Evolutionary conservation across 495 filamentous ascomycete genomes (phyloP).

Genomic region (Corynascus novoguineensis): DNA sequence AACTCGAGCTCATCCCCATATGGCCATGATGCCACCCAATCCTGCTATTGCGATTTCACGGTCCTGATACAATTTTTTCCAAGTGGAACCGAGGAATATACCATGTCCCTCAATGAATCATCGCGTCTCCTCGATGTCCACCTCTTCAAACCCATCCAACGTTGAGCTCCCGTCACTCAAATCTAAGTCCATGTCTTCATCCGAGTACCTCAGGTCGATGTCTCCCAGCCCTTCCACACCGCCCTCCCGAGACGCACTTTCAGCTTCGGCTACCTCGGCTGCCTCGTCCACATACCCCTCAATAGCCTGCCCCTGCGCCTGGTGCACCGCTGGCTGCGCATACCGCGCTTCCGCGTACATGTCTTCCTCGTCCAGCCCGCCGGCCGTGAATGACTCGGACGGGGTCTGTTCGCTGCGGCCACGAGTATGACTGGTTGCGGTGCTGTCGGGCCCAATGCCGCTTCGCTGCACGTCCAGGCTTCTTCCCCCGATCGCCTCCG

Average conservation of each 20-base stretch:
- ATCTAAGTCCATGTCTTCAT: neutral
- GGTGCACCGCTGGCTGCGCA: constrained; percentile 23
- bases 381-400: constrained; percentile 21
- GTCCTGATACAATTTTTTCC: no score
- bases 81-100: no score
- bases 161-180: constrained; percentile 18
- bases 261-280: constrained; percentile 2
- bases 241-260: constrained; percentile 1
- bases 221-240: no score
- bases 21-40: no score
- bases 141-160: constrained; percentile 22
- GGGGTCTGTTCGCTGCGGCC: constrained; percentile 11
- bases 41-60: no score
- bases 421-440: neutral
- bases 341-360: constrained; percentile 23
- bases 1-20: no score
- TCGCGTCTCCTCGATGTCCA: neutral
- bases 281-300: constrained; percentile 18
- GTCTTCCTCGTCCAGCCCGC: constrained; percentile 5
- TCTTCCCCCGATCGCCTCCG: constrained; percentile 15
- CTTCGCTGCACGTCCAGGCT: constrained; percentile 30
- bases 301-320: constrained; percentile 23
- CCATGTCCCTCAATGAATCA: neutral
- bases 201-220: constrained; percentile 1
- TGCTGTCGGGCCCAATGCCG: constrained; percentile 10